These are phyloP conservation scores for Brassica rapa DNA, from an alignment of 345 rosid genomes.

Conservation along the genomic window DNA sequence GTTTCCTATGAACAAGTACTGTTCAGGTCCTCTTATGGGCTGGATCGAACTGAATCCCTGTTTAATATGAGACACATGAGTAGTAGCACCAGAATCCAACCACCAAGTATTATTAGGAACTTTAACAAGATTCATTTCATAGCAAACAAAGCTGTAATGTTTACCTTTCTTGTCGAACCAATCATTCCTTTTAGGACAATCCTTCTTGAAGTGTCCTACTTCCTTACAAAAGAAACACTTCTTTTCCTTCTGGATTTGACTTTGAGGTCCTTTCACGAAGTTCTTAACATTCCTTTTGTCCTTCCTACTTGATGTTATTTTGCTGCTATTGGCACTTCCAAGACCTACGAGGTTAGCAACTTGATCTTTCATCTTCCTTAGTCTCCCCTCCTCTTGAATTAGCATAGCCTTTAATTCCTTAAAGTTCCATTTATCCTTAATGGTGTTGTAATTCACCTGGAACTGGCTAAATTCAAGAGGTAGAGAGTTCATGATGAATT, in stretches of 20 bases:
- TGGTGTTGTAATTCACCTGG: constrained; percentile 5
- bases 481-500: background rate
- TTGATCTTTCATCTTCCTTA: background rate
- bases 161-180: background rate
- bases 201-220: constrained; percentile 4
- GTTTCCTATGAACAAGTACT: too few relatives aligned
- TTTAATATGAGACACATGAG: constrained; percentile 6
- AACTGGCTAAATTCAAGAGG: background rate
- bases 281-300: background rate
- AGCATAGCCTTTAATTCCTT: constrained; percentile 8
- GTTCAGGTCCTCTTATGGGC: background rate
- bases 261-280: too few relatives aligned
- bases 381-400: background rate
- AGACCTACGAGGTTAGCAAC: background rate
- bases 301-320: background rate
- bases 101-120: background rate
- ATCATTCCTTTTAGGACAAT: too few relatives aligned
- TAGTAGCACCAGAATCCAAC: background rate
- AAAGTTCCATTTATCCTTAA: background rate
- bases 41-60: background rate
- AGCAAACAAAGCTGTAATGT: background rate
- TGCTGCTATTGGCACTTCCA: background rate
- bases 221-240: too few relatives aligned
- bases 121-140: background rate
- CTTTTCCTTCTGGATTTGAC: too few relatives aligned